phyloP scores from a whole-genome alignment of 352 stramenopile species.

The Phytopythium cucurbitacearum region DNA sequence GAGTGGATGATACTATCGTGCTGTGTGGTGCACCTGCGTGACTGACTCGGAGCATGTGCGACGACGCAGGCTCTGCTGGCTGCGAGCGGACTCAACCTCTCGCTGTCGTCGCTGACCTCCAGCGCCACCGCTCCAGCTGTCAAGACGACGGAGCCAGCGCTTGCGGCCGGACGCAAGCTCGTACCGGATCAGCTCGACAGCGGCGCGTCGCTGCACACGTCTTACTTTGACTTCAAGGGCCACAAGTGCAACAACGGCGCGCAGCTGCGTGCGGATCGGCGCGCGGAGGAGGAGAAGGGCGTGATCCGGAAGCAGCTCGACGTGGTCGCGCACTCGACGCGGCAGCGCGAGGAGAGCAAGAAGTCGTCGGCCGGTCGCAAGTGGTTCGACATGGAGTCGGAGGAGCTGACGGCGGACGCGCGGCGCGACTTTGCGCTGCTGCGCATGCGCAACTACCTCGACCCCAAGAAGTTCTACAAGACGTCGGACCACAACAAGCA shows the following conservation, averaged over 20 bases:
- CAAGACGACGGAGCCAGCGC: slow-evolving; percentile 3
- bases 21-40: neutral
- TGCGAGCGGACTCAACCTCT: slow-evolving; percentile 40
- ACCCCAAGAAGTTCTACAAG: slow-evolving; percentile 98
- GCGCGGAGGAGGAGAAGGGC: slow-evolving; percentile 39
- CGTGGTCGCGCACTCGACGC: slow-evolving; percentile 32
- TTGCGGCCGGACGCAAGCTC: slow-evolving; percentile 16
- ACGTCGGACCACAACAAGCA: slow-evolving; percentile 78
- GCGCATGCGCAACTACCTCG: slow-evolving; percentile 93
- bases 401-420: slow-evolving; percentile 85
- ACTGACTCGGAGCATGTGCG: neutral
- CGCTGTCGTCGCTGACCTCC: neutral
- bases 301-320: slow-evolving; percentile 35
- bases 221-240: slow-evolving; percentile 27
- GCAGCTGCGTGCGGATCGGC: slow-evolving; percentile 36
- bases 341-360: slow-evolving; percentile 47
- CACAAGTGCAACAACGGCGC: slow-evolving; percentile 20
- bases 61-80: slow-evolving; percentile 38
- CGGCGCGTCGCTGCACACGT: slow-evolving; percentile 40
- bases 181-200: slow-evolving; percentile 68
- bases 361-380: slow-evolving; percentile 63
- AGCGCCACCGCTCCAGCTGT: neutral
- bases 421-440: slow-evolving; percentile 91
- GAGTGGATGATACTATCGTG: slow-evolving; percentile 7
- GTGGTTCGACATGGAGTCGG: slow-evolving; percentile 92